Percentiles rank a stretch among this genome's conserved stretches.
These are phyloP conservation scores for Hemileia vastatrix DNA, from an alignment of 1,284 basidiomycete species.

Conservation along the genomic window DNA sequence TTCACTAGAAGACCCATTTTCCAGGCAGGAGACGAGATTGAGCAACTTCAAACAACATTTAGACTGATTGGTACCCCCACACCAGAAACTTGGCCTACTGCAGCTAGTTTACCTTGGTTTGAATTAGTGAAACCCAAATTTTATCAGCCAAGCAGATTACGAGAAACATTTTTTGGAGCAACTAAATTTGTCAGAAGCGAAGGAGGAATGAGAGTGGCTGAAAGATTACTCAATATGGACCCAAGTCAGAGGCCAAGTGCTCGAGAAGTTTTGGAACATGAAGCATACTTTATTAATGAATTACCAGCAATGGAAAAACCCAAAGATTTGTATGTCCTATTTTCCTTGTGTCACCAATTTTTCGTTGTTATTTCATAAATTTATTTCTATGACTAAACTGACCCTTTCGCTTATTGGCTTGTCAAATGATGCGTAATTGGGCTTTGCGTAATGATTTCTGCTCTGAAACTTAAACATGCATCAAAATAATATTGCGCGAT, in stretches of 20 bases:
- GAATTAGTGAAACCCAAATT: slow-evolving; percentile 89
- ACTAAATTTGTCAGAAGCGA: slow-evolving; percentile 21
- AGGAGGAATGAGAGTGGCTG: slow-evolving; percentile 32
- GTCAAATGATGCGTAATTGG: too few species aligned
- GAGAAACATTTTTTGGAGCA: slow-evolving; percentile 55
- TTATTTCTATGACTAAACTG: too few species aligned
- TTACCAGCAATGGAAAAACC: slow-evolving; percentile 34
- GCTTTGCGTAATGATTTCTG: too few species aligned
- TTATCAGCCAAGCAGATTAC: slow-evolving; percentile 59
- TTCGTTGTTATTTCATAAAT: neutral
- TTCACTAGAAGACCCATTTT: slow-evolving; percentile 91
- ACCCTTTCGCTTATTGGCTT: too few species aligned
- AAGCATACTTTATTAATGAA: slow-evolving; percentile 35
- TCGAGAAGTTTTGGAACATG: slow-evolving; percentile 27
- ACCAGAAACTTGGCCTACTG: slow-evolving; percentile 68
- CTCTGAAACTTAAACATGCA: neutral
- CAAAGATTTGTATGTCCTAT: slow-evolving; percentile 16
- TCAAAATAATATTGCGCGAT: neutral
- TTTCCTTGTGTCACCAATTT: neutral
- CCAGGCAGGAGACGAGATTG: slow-evolving; percentile 92
- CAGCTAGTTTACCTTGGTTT: slow-evolving; percentile 86
- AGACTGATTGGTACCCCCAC: slow-evolving; percentile 80
- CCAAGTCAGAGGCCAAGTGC: slow-evolving; percentile 32
- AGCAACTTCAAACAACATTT: slow-evolving; percentile 88
- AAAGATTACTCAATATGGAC: slow-evolving; percentile 35